Evolutionary conservation across 768 basidiomycete species (phyloP), one percentile per base, ranked within the genome.

Genomic region (Lentinula aciculospora): DNA sequence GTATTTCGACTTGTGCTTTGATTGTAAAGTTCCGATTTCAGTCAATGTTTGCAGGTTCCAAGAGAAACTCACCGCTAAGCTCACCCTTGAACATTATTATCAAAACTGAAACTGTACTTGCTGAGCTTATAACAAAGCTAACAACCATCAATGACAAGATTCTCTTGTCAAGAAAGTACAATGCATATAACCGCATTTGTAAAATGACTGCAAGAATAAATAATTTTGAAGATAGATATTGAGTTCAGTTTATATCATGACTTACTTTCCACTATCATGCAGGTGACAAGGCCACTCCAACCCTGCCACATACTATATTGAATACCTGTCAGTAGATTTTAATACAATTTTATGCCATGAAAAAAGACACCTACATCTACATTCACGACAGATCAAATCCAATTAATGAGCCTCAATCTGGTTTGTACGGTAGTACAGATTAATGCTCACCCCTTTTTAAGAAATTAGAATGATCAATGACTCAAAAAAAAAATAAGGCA

Each of bases 171-270:
- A 81, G 64, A 49, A 76, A 77, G 64, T 83, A 85, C 59, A 86
- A 69, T 1, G 83, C 84, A 66, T 83, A 84, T n/a, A 86, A 65
- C 28, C 84, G 80, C 68, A 83, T 78, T 69, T 83, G 83, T 15
- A 85, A 72, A 59, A 84, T 83, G 39, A 79, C 83, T 84, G 42
- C 0, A 19, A 8, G 13, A 48, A 25, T 15, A 15, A 48, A 3
- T 6, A 0, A 48, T 12, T 1, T 3, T 10, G 23, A 23, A 25
- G 23, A 15, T 12, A 21, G 5, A 50, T 34, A 15, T n/a, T 34
- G 9, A 34, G 4, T 32, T 32, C 3, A 7, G 9, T 9, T 34
- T 21, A 9, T 3, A 17, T n/a, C 4, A 5, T 17, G 19, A 63
- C 76, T 25, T 44, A 84, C 83, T 67, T 74, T 85, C 79, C 19